These are phyloP conservation scores for Pulveroboletus frians DNA, from an alignment of 768 basidiomycete genomes.

Conservation along the genomic window DNA sequence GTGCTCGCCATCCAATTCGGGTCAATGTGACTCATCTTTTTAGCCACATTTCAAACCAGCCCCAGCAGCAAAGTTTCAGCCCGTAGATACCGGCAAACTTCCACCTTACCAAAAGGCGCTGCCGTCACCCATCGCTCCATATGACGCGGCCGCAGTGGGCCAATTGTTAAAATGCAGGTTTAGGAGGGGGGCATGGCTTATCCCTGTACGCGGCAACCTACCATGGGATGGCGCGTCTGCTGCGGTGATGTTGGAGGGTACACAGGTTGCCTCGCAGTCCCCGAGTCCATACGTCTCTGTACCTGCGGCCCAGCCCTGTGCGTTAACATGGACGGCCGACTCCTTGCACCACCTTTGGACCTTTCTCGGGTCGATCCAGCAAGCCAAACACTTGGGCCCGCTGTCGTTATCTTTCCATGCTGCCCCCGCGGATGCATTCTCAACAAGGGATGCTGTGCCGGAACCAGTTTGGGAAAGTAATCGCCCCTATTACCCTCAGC, in stretches of 20 bases:
- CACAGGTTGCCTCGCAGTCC: conserved; percentile 14
- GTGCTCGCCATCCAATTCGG: conserved; percentile 10
- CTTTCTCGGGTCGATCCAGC: conserved; percentile 41
- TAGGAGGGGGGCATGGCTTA: conserved; percentile 49
- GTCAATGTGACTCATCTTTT: conserved; percentile 10
- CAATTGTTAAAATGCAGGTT: conserved; percentile 28
- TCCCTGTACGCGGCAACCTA: conserved; percentile 50
- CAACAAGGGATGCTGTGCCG: conserved; percentile 10
- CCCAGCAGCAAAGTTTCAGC: conserved; percentile 12
- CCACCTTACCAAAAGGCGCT: conserved; percentile 32
- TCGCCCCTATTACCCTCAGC: conserved; percentile 17
- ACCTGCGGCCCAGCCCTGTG: conserved; percentile 12
- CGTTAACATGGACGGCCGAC: conserved; percentile 44
- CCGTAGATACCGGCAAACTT: conserved; percentile 19
- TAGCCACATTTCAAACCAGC: conserved; percentile 24
- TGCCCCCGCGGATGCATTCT: conserved; percentile 16
- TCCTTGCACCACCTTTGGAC: conserved; percentile 45
- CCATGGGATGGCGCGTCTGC: conserved; percentile 45
- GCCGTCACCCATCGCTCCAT: conserved; percentile 36
- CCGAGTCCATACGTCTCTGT: conserved; percentile 17
- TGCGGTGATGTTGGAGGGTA: conserved; percentile 36
- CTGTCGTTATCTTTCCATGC: conserved; percentile 48
- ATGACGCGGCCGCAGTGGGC: conserved; percentile 29
- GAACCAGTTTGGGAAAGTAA: conserved; percentile 24
- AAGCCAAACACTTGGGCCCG: conserved; percentile 36